Evolutionary conservation across 257 asterid species (phyloP).

Genomic region (Plectranthus barbatus): DNA sequence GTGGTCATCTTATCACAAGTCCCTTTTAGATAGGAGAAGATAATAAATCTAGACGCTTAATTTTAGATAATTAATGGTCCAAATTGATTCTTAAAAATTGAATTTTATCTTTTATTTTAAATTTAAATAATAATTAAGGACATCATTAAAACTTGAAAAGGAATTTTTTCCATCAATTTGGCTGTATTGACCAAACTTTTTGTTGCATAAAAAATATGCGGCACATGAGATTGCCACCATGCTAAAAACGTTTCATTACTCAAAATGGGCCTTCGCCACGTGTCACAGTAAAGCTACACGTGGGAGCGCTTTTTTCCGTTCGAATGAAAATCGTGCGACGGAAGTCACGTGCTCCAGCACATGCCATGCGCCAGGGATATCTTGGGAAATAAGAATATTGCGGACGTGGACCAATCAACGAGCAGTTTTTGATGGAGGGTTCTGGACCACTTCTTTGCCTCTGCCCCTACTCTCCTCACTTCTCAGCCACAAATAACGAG

Average conservation of each 20-base stretch:
- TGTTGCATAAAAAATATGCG: background rate
- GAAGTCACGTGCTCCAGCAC: background rate
- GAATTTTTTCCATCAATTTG: no score
- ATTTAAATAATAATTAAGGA: no score
- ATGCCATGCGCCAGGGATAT: background rate
- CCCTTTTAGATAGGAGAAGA: no score
- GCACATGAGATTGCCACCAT: conserved; percentile 1
- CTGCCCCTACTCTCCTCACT: background rate
- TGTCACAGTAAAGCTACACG: background rate
- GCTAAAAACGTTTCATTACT: conserved; percentile 2
- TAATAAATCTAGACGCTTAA: no score
- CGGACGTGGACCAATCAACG: conserved; percentile 18
- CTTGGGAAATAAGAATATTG: background rate
- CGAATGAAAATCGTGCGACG: background rate
- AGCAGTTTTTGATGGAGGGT: conserved; percentile 21
- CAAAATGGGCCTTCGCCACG: background rate
- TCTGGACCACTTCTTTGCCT: conserved; percentile 12
- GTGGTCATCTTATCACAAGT: no score
- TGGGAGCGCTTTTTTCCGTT: background rate
- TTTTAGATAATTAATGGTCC: no score
- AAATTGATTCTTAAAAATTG: no score
- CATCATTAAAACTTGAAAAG: no score
- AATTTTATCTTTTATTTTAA: no score
- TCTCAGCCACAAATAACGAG: conserved; percentile 22
- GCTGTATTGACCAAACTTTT: background rate